Evolutionary conservation across 495 filamentous ascomycete species (phyloP).

Genomic region (Terfezia boudieri): DNA sequence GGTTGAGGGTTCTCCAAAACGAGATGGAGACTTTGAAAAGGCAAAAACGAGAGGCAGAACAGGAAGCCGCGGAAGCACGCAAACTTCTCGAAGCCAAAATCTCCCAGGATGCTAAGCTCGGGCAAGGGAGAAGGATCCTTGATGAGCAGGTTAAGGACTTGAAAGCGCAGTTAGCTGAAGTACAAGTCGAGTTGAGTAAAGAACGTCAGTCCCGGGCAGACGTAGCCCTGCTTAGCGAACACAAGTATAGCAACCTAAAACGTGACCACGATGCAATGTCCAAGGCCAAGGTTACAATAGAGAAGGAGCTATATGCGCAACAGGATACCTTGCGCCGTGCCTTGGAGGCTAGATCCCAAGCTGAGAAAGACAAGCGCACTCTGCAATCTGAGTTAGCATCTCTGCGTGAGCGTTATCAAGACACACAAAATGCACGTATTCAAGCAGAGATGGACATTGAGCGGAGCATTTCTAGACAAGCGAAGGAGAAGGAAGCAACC

Average conservation of each 20-base stretch:
- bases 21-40: conserved; percentile 69
- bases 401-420: conserved; percentile 58
- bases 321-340: conserved; percentile 81
- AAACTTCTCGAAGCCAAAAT: conserved; percentile 67
- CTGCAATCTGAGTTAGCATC: conserved; percentile 65
- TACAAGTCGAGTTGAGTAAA: conserved; percentile 70
- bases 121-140: conserved; percentile 62
- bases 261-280: conserved; percentile 75
- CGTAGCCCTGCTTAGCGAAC: conserved; percentile 73
- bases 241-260: conserved; percentile 59
- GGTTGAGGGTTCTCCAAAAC: conserved; percentile 65
- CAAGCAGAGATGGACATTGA: conserved; percentile 65
- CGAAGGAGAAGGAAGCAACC: conserved; percentile 59
- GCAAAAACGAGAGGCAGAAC: conserved; percentile 59
- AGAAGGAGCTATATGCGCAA: conserved; percentile 96
- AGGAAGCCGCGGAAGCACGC: conserved; percentile 75
- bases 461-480: conserved; percentile 50
- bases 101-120: conserved; percentile 69
- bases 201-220: conserved; percentile 94
- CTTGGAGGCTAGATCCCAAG: conserved; percentile 51
- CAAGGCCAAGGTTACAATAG: conserved; percentile 87
- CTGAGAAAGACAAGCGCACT: conserved; percentile 73
- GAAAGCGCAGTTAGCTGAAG: conserved; percentile 60
- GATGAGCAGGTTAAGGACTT: conserved; percentile 74
- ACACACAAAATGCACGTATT: conserved; percentile 63